A percentile compares a stretch with the other conserved stretches of the same genome.
Evolutionary conservation across 495 filamentous ascomycete genomes (phyloP).

Genomic region (Podospora pseudoanserina): DNA sequence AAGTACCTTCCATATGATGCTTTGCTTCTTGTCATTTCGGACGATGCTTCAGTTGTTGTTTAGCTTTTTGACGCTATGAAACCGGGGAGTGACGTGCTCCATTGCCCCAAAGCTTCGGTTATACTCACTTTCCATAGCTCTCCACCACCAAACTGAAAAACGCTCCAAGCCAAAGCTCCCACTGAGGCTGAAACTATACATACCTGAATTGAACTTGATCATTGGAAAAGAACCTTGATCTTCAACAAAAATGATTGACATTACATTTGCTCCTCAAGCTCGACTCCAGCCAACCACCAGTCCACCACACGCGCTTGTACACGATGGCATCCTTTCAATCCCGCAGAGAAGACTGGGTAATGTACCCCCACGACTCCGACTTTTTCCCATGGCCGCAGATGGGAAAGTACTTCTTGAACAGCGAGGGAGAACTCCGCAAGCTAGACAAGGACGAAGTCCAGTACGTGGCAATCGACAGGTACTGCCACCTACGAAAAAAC

Average conservation of each 20-base stretch:
- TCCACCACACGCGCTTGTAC: neutral
- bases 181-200: neutral
- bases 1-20: neutral
- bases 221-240: neutral
- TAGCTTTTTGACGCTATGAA: neutral
- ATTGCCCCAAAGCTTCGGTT: neutral
- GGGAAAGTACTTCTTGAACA: neutral
- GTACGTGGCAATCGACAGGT: neutral
- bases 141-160: neutral
- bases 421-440: too few species aligned
- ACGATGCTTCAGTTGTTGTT: neutral
- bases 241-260: neutral
- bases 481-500: neutral
- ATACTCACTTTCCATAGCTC: neutral
- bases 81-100: neutral
- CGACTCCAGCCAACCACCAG: too few species aligned
- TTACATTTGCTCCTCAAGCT: too few species aligned
- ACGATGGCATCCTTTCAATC: neutral
- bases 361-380: neutral
- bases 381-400: neutral
- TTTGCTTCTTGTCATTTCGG: neutral
- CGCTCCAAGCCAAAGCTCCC: neutral
- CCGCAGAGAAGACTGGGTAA: neutral
- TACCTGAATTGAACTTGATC: neutral
- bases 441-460: too few species aligned